Evolutionary conservation across 1,139 yeast genomes (phyloP).

Genomic region (Candida sojae): DNA sequence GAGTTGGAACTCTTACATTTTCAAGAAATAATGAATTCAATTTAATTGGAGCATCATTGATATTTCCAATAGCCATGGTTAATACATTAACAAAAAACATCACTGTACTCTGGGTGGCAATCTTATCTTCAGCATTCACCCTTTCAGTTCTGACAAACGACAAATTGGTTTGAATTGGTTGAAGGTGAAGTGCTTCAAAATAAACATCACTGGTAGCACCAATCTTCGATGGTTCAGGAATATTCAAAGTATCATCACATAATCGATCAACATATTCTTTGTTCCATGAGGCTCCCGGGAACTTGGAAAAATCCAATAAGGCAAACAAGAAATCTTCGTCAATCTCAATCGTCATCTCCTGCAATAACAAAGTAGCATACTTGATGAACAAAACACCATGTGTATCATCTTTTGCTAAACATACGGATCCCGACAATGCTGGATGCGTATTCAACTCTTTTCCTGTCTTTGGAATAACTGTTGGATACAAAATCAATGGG

Average conservation of each 20-base stretch:
- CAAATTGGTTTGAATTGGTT: slow-evolving; percentile 84
- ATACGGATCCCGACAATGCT: slow-evolving; percentile 79
- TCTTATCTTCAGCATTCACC: slow-evolving; percentile 59
- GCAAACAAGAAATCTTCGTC: slow-evolving; percentile 94
- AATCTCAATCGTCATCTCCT: slow-evolving; percentile 87
- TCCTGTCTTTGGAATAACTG: slow-evolving; percentile 82
- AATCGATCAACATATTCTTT: slow-evolving; percentile 48
- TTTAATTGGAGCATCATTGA: slow-evolving; percentile 94
- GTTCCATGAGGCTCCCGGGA: slow-evolving; percentile 74
- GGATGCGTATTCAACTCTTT: slow-evolving; percentile 90
- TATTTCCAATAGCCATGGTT: slow-evolving; percentile 96
- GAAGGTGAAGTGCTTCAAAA: slow-evolving; percentile 90
- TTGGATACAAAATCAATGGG: slow-evolving; percentile 91
- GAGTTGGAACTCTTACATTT: slow-evolving; percentile 84
- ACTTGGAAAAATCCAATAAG: slow-evolving; percentile 71
- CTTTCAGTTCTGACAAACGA: slow-evolving; percentile 93
- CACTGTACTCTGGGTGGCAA: slow-evolving; percentile 63
- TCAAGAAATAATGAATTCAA: slow-evolving; percentile 86
- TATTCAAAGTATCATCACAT: slow-evolving; percentile 60
- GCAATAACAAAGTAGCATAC: slow-evolving; percentile 85
- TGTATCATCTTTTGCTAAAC: slow-evolving; percentile 81
- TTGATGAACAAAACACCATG: slow-evolving; percentile 91
- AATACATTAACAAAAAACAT: slow-evolving; percentile 80
- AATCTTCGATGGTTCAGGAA: slow-evolving; percentile 73
- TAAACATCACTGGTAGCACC: slow-evolving; percentile 72